Conservation (phyloP, 2,329 filamentous ascomycete species). For the Talaromyces atroroseus region DNA sequence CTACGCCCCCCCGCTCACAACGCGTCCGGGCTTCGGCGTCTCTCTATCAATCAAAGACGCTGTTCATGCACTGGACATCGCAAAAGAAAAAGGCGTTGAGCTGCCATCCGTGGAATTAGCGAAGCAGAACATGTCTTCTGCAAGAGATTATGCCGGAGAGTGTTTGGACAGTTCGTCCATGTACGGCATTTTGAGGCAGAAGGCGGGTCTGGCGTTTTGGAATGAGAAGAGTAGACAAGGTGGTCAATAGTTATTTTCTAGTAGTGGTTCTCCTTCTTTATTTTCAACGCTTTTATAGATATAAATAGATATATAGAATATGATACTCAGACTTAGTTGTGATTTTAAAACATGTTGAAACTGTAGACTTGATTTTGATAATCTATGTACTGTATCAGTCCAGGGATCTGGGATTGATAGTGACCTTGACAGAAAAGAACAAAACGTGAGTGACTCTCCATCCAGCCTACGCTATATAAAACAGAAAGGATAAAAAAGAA, state of each 20-base stretch:
- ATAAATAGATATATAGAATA: neutral
- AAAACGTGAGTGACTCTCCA: neutral
- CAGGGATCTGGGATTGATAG: neutral
- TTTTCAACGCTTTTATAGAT: neutral
- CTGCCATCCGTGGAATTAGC: slow-evolving; percentile 31
- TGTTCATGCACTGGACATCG: slow-evolving; percentile 30
- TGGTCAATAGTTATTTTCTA: neutral
- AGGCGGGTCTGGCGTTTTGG: slow-evolving; percentile 34
- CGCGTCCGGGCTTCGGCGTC: slow-evolving; percentile 33
- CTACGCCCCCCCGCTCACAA: slow-evolving; percentile 35
- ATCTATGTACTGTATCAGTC: slow-evolving; percentile 9
- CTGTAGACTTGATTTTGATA: slow-evolving; percentile 8
- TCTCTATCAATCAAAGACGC: slow-evolving; percentile 36
- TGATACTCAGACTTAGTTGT: neutral
- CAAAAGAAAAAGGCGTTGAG: slow-evolving; percentile 25
- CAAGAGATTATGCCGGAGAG: slow-evolving; percentile 31
- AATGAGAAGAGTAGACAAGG: slow-evolving; percentile 31
- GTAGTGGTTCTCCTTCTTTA: neutral
- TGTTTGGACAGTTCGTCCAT: slow-evolving; percentile 36
- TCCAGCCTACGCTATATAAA: slow-evolving; percentile 13
- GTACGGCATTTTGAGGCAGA: slow-evolving; percentile 33
- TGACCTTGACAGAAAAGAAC: neutral
- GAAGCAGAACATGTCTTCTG: slow-evolving; percentile 31
- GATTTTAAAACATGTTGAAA: no score
- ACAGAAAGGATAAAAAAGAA: neutral